Conservation (phyloP, 1,284 basidiomycete species). For the Naganishia sp. region DNA sequence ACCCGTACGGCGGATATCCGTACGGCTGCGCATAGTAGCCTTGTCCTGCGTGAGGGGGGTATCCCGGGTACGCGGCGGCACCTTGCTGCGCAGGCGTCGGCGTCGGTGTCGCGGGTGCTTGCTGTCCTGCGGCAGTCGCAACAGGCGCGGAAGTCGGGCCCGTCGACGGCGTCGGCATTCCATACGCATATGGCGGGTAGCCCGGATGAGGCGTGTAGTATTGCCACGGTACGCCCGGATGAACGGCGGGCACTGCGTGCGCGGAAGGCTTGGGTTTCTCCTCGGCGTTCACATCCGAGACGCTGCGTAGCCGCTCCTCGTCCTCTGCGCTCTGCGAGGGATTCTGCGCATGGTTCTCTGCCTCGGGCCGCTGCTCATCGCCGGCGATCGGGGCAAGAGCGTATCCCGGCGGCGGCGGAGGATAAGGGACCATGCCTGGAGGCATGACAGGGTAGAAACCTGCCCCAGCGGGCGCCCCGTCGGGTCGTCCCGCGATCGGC, state of each 20-base stretch:
- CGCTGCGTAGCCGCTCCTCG: neutral
- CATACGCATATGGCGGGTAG: conserved; percentile 11
- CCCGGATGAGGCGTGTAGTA: conserved; percentile 14
- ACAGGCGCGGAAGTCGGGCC: neutral
- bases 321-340: neutral
- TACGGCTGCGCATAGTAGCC: neutral
- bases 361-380: neutral
- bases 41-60: neutral
- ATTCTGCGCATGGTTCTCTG: neutral
- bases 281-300: neutral
- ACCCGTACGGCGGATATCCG: conserved; percentile 9
- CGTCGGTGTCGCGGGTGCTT: conserved; percentile 3
- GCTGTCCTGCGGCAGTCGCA: neutral
- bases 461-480: neutral
- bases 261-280: neutral
- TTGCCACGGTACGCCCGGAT: conserved; percentile 15
- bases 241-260: neutral
- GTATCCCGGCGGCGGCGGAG: neutral
- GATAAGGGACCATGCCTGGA: conserved; percentile 24
- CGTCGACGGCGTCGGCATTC: neutral
- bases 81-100: neutral
- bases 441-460: conserved; percentile 1
- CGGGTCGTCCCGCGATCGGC: neutral
- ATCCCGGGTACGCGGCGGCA: conserved; percentile 1
- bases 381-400: neutral